These are phyloP conservation scores for Gossypium anomalum DNA, from an alignment of 345 rosid genomes.

Conservation along the genomic window DNA sequence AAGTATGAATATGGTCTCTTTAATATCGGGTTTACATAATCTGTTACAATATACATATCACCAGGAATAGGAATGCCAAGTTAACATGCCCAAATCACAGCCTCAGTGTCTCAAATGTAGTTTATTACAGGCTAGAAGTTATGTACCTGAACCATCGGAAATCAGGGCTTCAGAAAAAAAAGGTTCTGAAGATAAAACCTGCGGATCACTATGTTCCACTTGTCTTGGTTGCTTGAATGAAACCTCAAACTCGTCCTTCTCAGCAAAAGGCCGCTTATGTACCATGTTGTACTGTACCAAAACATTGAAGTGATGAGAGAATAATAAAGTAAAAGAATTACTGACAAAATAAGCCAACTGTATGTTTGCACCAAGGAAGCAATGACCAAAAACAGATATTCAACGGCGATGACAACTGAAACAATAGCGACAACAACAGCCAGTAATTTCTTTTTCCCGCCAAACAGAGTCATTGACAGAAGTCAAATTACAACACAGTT, in stretches of 20 bases:
- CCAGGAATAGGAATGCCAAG: not conserved
- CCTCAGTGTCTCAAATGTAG: not conserved
- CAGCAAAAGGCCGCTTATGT: slow-evolving; percentile 41
- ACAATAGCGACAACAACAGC: not conserved
- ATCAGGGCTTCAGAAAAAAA: slow-evolving; percentile 17
- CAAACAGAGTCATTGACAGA: not conserved
- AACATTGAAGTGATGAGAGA: not conserved
- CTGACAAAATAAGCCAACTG: not conserved
- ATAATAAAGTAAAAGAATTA: not conserved
- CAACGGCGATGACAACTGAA: not conserved
- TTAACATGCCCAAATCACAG: not conserved
- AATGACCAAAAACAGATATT: not conserved
- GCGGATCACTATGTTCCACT: slow-evolving; percentile 20
- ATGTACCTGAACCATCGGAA: slow-evolving; percentile 32
- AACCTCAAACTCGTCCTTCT: slow-evolving; percentile 31
- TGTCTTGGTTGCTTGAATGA: slow-evolving; percentile 40
- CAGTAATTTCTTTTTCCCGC: not conserved
- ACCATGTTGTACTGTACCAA: slow-evolving; percentile 34
- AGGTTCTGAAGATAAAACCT: slow-evolving; percentile 23
- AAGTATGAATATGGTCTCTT: not conserved
- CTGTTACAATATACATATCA: not conserved
- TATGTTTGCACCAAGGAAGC: not conserved
- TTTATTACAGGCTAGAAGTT: not conserved
- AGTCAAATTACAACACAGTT: not conserved
- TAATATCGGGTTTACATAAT: not conserved